Conservation (phyloP, 495 filamentous ascomycete genomes). For the Aspergillus cristatus region DNA sequence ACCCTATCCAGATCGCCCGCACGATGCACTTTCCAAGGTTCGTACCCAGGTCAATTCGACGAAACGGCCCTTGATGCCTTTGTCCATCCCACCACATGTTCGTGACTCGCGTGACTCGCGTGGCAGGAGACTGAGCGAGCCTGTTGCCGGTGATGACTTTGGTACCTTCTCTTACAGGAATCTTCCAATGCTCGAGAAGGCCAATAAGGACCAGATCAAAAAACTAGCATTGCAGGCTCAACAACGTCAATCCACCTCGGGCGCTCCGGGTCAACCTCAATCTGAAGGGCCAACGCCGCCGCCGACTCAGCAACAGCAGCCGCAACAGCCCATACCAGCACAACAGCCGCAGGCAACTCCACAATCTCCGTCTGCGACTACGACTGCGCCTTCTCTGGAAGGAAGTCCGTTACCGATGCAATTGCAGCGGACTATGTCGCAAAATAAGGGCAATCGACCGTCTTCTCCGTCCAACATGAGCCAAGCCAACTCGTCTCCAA, state of each 20-base stretch:
- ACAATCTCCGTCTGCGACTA: conserved; percentile 29
- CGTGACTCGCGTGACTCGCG: conserved; percentile 69
- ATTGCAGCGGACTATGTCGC: conserved; percentile 74
- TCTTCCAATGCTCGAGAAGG: conserved; percentile 89
- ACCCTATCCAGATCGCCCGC: conserved; percentile 63
- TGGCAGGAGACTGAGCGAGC: conserved; percentile 82
- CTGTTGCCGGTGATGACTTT: conserved; percentile 82
- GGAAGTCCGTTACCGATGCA: conserved; percentile 78
- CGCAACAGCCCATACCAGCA: conserved; percentile 19
- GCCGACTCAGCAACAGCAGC: conserved; percentile 29
- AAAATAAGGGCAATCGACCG: conserved; percentile 63
- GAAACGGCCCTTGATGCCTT: conserved; percentile 85
- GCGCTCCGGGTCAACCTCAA: conserved; percentile 7
- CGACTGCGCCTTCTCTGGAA: conserved; percentile 60
- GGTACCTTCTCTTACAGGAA: conserved; percentile 97
- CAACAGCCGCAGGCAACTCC: conserved; percentile 32
- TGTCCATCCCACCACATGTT: conserved; percentile 94
- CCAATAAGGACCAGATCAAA: conserved; percentile 97
- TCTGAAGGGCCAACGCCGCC: neutral
- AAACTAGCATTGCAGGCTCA: conserved; percentile 75
- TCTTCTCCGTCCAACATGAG: conserved; percentile 73
- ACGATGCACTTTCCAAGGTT: conserved; percentile 88
- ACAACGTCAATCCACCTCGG: conserved; percentile 25
- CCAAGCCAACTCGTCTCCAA: conserved; percentile 79
- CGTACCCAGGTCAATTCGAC: conserved; percentile 72